Conservation (phyloP, 2,329 filamentous ascomycete genomes). For the Botryosphaeria agaves region DNA sequence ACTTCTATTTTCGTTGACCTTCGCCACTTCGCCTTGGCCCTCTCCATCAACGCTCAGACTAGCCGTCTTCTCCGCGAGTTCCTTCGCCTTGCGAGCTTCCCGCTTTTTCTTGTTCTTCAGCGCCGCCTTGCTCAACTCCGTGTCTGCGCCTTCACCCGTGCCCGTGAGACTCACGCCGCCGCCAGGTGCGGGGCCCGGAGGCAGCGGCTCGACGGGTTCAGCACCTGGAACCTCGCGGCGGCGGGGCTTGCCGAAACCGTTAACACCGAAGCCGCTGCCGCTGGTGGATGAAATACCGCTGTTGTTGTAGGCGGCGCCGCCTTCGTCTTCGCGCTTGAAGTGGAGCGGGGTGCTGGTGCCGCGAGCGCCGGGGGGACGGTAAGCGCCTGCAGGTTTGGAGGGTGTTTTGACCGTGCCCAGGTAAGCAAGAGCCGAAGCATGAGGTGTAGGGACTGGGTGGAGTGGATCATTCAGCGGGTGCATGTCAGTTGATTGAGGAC, state of each 20-base stretch:
- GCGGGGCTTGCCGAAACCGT: conserved; percentile 61
- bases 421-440: conserved; percentile 67
- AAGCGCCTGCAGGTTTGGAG: conserved; percentile 92
- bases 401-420: conserved; percentile 81
- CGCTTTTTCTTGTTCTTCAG: conserved; percentile 99
- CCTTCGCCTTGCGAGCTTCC: conserved; percentile 78
- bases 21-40: neutral
- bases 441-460: conserved; percentile 55
- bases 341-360: conserved; percentile 77
- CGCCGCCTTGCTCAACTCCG: conserved; percentile 64
- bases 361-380: conserved; percentile 84
- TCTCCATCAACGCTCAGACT: conserved; percentile 14
- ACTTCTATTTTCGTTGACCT: neutral
- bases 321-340: conserved; percentile 96
- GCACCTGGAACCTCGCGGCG: conserved; percentile 77
- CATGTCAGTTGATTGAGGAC: conserved; percentile 49
- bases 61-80: conserved; percentile 45
- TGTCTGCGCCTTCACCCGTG: conserved; percentile 49
- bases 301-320: conserved; percentile 72
- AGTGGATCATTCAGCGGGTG: conserved; percentile 55
- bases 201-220: conserved; percentile 46
- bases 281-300: conserved; percentile 57
- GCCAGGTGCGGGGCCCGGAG: conserved; percentile 52
- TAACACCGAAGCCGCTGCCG: conserved; percentile 39
- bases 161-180: conserved; percentile 48